These are phyloP conservation scores for Dacryopinax primogenitus DNA, from an alignment of 768 basidiomycete species.

Conservation along the genomic window DNA sequence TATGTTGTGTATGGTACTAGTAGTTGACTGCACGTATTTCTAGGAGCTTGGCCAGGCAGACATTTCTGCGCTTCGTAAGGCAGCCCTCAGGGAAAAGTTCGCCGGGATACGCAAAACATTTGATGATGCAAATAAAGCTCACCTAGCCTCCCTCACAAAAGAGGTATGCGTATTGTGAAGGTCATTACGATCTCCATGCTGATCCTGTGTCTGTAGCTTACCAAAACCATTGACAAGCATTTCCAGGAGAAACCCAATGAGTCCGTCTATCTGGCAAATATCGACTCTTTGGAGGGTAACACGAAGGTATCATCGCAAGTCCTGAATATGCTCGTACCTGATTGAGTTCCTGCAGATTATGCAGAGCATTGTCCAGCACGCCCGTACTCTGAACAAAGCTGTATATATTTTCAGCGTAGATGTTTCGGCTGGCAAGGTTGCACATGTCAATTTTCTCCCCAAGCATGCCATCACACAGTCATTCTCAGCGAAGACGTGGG, in stretches of 20 bases:
- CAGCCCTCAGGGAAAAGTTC: slow-evolving; percentile 62
- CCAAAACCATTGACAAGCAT: slow-evolving; percentile 53
- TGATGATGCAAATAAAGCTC: slow-evolving; percentile 74
- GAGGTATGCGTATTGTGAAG: slow-evolving; percentile 35
- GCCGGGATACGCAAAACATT: slow-evolving; percentile 62
- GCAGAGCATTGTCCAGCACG: slow-evolving; percentile 58
- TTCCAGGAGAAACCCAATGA: slow-evolving; percentile 68
- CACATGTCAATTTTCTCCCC: slow-evolving; percentile 75
- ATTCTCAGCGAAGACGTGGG: slow-evolving; percentile 82
- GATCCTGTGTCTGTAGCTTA: slow-evolving; percentile 39
- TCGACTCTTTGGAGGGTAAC: slow-evolving; percentile 66
- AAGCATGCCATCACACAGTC: slow-evolving; percentile 43
- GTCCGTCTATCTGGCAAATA: slow-evolving; percentile 50
- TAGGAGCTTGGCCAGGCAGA: slow-evolving; percentile 83
- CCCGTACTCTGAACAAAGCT: slow-evolving; percentile 69
- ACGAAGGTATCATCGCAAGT: slow-evolving; percentile 44
- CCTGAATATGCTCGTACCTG: slow-evolving; percentile 8
- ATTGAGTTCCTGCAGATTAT: slow-evolving; percentile 41
- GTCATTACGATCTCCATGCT: neutral
- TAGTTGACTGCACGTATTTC: neutral
- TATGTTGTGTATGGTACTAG: neutral
- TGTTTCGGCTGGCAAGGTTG: slow-evolving; percentile 53
- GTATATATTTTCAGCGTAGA: slow-evolving; percentile 83
- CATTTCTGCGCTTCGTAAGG: slow-evolving; percentile 76
- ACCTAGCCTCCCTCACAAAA: slow-evolving; percentile 62